These are phyloP conservation scores for Pythium sp. DNA, from an alignment of 352 stramenopile species.

Conservation along the genomic window DNA sequence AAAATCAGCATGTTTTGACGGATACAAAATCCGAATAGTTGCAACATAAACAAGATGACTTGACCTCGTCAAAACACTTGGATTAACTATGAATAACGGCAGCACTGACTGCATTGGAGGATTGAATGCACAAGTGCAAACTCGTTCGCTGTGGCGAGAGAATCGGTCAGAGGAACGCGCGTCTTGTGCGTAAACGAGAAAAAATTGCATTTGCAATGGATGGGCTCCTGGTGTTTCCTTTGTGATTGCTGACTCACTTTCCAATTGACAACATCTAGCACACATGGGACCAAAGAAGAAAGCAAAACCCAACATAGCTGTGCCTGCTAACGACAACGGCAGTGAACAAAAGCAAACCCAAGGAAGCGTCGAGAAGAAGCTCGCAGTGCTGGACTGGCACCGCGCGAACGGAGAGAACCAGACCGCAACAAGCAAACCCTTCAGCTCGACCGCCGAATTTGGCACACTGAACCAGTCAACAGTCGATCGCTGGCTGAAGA, in stretches of 20 bases:
- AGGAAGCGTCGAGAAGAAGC: background rate
- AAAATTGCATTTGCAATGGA: slow-evolving; percentile 1
- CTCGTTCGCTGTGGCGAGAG: background rate
- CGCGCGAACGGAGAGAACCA: background rate
- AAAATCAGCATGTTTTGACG: background rate
- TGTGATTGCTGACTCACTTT: background rate
- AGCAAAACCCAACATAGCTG: background rate
- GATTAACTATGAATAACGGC: no score
- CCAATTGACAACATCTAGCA: background rate
- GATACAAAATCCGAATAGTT: background rate
- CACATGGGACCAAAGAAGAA: background rate
- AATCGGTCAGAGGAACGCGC: background rate
- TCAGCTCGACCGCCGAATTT: background rate
- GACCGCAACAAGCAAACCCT: background rate
- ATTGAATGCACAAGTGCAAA: background rate
- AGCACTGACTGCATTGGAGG: background rate
- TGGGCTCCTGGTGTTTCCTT: background rate
- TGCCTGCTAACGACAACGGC: background rate
- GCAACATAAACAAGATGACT: no score
- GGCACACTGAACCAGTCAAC: background rate
- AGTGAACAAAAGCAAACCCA: background rate
- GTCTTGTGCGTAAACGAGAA: background rate
- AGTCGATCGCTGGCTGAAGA: background rate
- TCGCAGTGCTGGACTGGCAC: background rate
- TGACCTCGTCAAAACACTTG: no score